These are phyloP conservation scores for Mortierella claussenii DNA, from an alignment of 192 early-diverging fungal genomes.

Conservation along the genomic window DNA sequence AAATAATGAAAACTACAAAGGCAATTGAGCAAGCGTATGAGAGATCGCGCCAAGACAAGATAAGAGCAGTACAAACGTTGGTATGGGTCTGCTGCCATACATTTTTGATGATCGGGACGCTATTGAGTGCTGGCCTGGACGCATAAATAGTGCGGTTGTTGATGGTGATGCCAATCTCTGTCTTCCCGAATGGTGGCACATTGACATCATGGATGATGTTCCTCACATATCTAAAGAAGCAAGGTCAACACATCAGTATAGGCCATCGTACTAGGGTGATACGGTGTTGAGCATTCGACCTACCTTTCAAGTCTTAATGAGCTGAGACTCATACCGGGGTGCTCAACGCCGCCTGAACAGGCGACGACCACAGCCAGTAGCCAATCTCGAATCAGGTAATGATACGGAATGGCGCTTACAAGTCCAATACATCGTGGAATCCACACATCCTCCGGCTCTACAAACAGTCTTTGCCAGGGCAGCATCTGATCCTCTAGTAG, in stretches of 20 bases:
- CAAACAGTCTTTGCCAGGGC: slow-evolving; percentile 63
- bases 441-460: slow-evolving; percentile 73
- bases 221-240: slow-evolving; percentile 56
- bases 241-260: neutral
- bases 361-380: slow-evolving; percentile 69
- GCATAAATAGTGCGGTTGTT: slow-evolving; percentile 71
- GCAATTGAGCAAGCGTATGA: neutral
- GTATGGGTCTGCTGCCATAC: slow-evolving; percentile 48
- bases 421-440: slow-evolving; percentile 75
- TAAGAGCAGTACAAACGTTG: neutral
- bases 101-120: slow-evolving; percentile 78
- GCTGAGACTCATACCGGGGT: slow-evolving; percentile 37
- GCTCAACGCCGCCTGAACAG: slow-evolving; percentile 63
- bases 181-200: slow-evolving; percentile 80
- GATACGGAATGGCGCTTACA: slow-evolving; percentile 78
- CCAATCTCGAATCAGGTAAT: slow-evolving; percentile 82
- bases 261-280: too few species aligned
- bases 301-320: slow-evolving; percentile 67
- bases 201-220: slow-evolving; percentile 81
- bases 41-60: neutral
- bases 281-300: too few species aligned
- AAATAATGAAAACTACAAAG: slow-evolving; percentile 75
- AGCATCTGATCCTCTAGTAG: slow-evolving; percentile 72
- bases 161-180: slow-evolving; percentile 76
- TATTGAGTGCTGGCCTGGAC: slow-evolving; percentile 79